These are phyloP conservation scores for Calocybe indica DNA, from an alignment of 768 basidiomycete genomes.

Conservation along the genomic window DNA sequence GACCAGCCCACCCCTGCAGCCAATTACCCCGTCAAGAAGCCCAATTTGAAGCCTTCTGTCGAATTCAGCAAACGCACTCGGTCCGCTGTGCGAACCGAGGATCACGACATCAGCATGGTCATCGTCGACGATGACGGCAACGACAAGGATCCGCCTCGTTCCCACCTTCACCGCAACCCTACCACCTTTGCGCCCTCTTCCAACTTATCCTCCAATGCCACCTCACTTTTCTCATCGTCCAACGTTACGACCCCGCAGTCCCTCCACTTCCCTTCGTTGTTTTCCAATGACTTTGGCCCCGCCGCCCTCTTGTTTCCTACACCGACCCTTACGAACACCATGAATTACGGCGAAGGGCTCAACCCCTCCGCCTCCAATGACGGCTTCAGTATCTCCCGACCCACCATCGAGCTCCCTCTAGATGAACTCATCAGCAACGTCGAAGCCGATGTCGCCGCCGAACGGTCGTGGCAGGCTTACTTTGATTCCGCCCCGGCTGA, in stretches of 20 bases:
- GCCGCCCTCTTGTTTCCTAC: constrained; percentile 65
- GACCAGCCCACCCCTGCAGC: constrained; percentile 57
- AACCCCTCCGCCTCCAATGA: constrained; percentile 39
- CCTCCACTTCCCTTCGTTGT: constrained; percentile 70
- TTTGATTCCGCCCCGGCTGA: constrained; percentile 1
- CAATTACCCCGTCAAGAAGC: constrained; percentile 50
- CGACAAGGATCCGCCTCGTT: no score
- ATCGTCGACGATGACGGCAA: constrained; percentile 16
- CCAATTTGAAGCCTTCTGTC: constrained; percentile 57
- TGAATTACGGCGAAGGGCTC: constrained; percentile 78
- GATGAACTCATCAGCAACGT: constrained; percentile 67
- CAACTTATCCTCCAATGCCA: no score
- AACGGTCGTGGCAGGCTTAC: constrained; percentile 12
- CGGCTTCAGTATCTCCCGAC: constrained; percentile 59
- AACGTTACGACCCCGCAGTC: constrained; percentile 12
- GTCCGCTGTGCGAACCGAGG: constrained; percentile 22
- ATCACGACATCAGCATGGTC: constrained; percentile 9
- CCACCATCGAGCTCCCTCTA: constrained; percentile 82
- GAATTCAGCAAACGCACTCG: constrained; percentile 53
- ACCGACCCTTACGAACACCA: constrained; percentile 58
- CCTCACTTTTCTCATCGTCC: no score
- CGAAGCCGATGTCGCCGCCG: constrained; percentile 24
- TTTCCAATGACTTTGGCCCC: constrained; percentile 72
- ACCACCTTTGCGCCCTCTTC: no score
- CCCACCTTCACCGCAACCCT: no score